Evolutionary conservation across 768 basidiomycete species (phyloP).

Genomic region (Amanita jacksonii): DNA sequence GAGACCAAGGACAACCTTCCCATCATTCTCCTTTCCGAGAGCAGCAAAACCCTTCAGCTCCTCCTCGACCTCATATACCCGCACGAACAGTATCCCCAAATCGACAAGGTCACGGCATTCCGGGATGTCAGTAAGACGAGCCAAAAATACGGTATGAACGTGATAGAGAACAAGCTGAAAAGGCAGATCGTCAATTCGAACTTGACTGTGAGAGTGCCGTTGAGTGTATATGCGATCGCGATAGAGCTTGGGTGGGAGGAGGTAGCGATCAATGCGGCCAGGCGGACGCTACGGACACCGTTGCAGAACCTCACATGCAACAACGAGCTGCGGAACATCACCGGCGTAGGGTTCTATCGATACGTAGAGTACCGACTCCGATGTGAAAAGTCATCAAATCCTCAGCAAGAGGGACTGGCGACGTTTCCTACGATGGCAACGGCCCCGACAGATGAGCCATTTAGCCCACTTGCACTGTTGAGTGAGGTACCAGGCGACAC

Average conservation of each 20-base stretch:
- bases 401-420: not conserved
- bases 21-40: no score
- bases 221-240: not conserved
- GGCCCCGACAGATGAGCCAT: not conserved
- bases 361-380: not conserved
- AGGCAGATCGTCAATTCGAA: not conserved
- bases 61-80: not conserved
- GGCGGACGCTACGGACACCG: constrained; percentile 34
- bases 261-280: constrained; percentile 16
- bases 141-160: not conserved
- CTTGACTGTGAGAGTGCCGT: not conserved
- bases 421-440: not conserved
- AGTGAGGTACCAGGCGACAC: not conserved
- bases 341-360: not conserved
- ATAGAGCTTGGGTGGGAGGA: constrained; percentile 10
- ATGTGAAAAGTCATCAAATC: not conserved
- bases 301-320: constrained; percentile 12
- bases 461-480: not conserved
- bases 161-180: not conserved
- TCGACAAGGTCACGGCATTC: not conserved
- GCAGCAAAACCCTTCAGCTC: not conserved
- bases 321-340: constrained; percentile 1
- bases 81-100: not conserved
- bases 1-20: no score
- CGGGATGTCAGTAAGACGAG: not conserved